phyloP scores from a whole-genome alignment of 352 stramenopile species.

The Phytopythium ostracodes region DNA sequence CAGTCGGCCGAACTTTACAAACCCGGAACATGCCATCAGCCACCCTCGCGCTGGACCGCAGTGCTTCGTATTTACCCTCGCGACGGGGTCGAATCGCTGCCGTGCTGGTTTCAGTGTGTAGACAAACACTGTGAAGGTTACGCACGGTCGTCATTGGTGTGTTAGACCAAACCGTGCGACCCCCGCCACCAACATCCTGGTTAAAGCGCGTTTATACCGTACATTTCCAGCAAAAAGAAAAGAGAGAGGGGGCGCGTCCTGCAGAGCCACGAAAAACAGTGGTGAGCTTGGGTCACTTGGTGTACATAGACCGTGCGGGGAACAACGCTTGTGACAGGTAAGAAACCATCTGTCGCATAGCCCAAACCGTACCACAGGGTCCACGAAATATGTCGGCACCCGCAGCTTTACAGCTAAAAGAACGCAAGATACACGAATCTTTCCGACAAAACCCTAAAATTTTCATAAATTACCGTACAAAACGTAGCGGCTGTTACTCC shows the following conservation, averaged over 20 bases:
- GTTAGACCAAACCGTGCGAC: too few species aligned
- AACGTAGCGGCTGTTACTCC: too few species aligned
- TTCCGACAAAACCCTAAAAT: not conserved
- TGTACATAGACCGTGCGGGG: not conserved
- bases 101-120: too few species aligned
- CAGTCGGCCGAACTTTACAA: not conserved
- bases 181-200: too few species aligned
- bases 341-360: constrained; percentile 3
- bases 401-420: not conserved
- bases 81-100: not conserved
- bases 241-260: not conserved
- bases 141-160: too few species aligned
- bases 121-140: too few species aligned
- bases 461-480: too few species aligned
- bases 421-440: not conserved
- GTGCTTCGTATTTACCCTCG: not conserved
- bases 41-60: not conserved
- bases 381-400: not conserved
- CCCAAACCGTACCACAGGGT: not conserved
- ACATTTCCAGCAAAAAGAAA: not conserved
- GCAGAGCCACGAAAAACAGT: not conserved
- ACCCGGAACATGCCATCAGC: not conserved
- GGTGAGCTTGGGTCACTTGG: not conserved
- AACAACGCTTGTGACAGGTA: constrained; percentile 3
- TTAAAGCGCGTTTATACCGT: too few species aligned